Percentiles rank a stretch among this genome's conserved stretches.
These are phyloP conservation scores for Dicorynia guianensis DNA, from an alignment of 306 rosid species.

Conservation along the genomic window DNA sequence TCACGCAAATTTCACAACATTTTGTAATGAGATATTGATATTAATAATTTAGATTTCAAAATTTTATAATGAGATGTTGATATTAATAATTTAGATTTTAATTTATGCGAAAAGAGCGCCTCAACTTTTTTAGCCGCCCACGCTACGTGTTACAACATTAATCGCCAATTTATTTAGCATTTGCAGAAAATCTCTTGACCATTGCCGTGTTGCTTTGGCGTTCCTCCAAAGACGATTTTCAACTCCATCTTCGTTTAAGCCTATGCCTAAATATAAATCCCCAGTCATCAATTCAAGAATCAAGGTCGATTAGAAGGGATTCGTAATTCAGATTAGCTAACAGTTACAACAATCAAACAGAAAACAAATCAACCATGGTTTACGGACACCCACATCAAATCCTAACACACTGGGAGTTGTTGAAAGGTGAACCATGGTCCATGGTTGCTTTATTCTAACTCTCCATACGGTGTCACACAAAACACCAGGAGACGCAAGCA, in stretches of 20 bases:
- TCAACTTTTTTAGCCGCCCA: background rate
- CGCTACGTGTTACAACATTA: too few species aligned
- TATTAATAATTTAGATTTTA: too few species aligned
- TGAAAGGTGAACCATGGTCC: slow-evolving; percentile 5
- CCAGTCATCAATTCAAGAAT: too few species aligned
- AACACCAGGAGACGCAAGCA: background rate
- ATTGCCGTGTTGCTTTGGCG: too few species aligned
- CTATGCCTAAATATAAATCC: too few species aligned
- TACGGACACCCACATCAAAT: background rate
- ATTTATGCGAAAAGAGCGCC: too few species aligned
- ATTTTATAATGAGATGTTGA: too few species aligned
- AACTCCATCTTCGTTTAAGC: background rate
- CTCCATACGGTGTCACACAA: background rate
- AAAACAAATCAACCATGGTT: slow-evolving; percentile 37
- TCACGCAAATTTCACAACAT: too few species aligned
- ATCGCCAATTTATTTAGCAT: too few species aligned
- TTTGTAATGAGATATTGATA: too few species aligned
- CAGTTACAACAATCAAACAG: background rate
- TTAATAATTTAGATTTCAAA: too few species aligned
- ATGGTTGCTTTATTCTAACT: slow-evolving; percentile 42
- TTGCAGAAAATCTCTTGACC: too few species aligned
- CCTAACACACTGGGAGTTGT: slow-evolving; percentile 23
- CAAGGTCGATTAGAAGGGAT: slow-evolving; percentile 8
- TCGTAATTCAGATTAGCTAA: background rate
- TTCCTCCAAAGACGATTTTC: background rate